Base-by-base conservation (phyloP, 2,329 filamentous ascomycete genomes). In the Pseudogymnoascus sp. region DNA sequence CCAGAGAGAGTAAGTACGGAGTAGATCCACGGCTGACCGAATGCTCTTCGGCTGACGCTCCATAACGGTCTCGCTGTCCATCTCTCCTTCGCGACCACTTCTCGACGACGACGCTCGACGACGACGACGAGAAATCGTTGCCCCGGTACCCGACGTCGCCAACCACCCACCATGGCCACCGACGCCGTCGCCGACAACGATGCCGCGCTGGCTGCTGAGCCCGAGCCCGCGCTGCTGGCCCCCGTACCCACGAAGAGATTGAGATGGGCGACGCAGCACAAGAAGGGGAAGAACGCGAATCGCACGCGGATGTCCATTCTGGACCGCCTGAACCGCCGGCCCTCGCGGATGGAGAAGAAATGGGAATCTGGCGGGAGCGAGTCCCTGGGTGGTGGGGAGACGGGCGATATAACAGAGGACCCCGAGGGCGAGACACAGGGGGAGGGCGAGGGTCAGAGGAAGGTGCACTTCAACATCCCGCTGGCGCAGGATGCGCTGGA, bases 241-340 rank as follows among this genome's bases (percentile, higher is more conserved):
- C 50, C 50, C 10, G 50, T 56, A 56, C 50, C 84, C 7, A 89
- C 87, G 22, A 91, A 93, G 74, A 84, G 93, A 73, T 87, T 95
- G 75, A 84, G 95, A 86, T 98, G 95, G 95, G 93, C 95, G 16
- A 98, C 95, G 14, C 90, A 93, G 72, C 90, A 91, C 74, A 85
- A 90, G 75, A 87, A 87, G 14, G 86, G 90, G 71, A 84, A 87
- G 73, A 90, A 87, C 73, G 91, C 89, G 67, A 81, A 82, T 69
- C 82, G 84, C 74, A 98, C 97, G 81, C 87, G 95, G 66, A 79
- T 88, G 64, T 95, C 90, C 50, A 87, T 98, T 67, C 85, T 95
- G 71, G 87, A 89, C 70, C 88, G 92, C 69, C 80, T 87, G 72
- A 85, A 90, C 73, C 86, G 84, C 73, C 86, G 84, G 81, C 70